Percentiles rank a stretch among this genome's conserved stretches.
These are phyloP conservation scores for Solanum verrucosum DNA, from an alignment of 257 asterid species.

Conservation along the genomic window DNA sequence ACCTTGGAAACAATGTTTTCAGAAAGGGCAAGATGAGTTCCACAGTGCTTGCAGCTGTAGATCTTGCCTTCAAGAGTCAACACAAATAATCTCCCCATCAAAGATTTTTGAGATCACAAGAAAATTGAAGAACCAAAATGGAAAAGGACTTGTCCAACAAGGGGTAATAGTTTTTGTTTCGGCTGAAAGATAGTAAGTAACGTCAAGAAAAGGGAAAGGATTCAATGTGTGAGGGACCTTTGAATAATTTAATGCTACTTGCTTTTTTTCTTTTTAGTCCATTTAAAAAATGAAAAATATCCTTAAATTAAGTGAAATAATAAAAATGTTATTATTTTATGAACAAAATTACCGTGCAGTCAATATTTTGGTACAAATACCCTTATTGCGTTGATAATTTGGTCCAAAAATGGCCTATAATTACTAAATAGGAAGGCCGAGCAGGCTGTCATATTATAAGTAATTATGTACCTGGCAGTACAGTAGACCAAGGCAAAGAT, in stretches of 20 bases:
- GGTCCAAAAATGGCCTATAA: no score
- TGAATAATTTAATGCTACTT: background rate
- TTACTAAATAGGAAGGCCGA: no score
- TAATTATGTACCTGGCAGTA: constrained; percentile 33
- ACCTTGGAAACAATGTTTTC: constrained; percentile 11
- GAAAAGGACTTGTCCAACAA: background rate
- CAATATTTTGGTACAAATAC: no score
- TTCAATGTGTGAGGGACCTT: background rate
- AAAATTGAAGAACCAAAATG: background rate
- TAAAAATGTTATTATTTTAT: no score
- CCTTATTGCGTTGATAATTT: no score
- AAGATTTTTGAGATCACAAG: background rate
- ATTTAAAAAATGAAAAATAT: no score
- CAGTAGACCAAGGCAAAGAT: constrained; percentile 61
- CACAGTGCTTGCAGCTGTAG: constrained; percentile 15
- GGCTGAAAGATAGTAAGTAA: background rate
- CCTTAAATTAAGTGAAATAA: no score
- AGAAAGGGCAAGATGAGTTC: constrained; percentile 14
- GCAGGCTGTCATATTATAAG: no score
- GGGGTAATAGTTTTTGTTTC: background rate
- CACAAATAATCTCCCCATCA: constrained; percentile 13
- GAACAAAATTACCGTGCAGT: no score
- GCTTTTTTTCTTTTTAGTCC: background rate
- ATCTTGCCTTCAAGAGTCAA: constrained; percentile 11
- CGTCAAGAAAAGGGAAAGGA: background rate